Conservation (phyloP, 2,329 filamentous ascomycete genomes). For the Colletotrichum sp. region DNA sequence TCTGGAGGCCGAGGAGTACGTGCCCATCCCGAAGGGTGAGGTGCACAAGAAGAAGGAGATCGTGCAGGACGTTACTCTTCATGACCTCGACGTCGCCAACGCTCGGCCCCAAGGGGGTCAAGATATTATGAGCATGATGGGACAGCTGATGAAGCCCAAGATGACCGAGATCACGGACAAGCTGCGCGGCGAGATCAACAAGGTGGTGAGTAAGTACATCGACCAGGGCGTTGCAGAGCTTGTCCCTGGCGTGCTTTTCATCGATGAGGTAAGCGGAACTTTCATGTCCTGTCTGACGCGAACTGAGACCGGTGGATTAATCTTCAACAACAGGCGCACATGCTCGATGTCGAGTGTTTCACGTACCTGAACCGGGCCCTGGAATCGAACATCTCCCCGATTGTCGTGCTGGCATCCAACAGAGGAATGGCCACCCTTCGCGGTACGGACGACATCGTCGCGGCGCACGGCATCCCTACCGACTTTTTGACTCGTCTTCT, state of each 20-base stretch:
- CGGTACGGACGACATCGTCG: constrained; percentile 80
- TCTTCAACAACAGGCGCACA: constrained; percentile 75
- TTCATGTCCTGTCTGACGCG: constrained; percentile 10
- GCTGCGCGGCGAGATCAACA: constrained; percentile 94
- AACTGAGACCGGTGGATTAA: constrained; percentile 16
- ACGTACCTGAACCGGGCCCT: constrained; percentile 98
- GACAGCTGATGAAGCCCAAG: constrained; percentile 98
- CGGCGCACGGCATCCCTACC: constrained; percentile 91
- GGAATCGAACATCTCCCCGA: constrained; percentile 92
- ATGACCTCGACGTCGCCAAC: constrained; percentile 96
- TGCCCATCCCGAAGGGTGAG: constrained; percentile 97
- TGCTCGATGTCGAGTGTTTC: constrained; percentile 99
- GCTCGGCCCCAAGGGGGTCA: constrained; percentile 94
- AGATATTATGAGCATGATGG: constrained; percentile 99
- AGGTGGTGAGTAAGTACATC: constrained; percentile 98
- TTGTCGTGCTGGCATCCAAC: constrained; percentile 97
- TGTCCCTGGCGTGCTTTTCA: constrained; percentile 97
- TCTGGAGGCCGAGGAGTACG: constrained; percentile 97
- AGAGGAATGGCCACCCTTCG: constrained; percentile 92
- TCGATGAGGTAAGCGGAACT: constrained; percentile 78
- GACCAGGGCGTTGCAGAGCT: constrained; percentile 97
- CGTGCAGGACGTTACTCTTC: constrained; percentile 96
- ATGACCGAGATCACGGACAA: constrained; percentile 99
- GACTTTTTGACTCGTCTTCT: constrained; percentile 93
- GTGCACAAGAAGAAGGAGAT: constrained; percentile 99